Base-by-base conservation (phyloP, 345 rosid species). In the Eucalyptus dawsonii region DNA sequence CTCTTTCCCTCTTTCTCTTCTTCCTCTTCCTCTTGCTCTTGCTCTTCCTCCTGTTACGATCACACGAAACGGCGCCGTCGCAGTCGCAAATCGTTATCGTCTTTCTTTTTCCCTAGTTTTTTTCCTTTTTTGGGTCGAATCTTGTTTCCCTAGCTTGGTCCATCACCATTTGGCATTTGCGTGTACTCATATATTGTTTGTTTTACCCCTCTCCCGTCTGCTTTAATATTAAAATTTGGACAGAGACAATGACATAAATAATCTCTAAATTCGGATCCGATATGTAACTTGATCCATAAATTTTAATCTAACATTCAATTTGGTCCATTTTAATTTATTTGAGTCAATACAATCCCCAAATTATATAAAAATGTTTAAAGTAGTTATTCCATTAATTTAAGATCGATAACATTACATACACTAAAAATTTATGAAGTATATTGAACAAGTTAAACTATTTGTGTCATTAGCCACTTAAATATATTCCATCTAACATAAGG, bases 361-460 rank as follows among this genome's bases (percentile, higher is more conserved):
- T 53, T 19, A 53, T 19, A 19, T 8, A 1, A 19, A 53, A 53
- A 19, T 53, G 2, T 53, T 53, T 1, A 53, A 53, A 53, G 2
- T 53, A 0, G 0, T 53, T 19, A 53, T 19, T 53, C 2, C 4
- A 0, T 53, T 3, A 53, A 53, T 53, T 53, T 53, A 19, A 7
- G 4, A 53, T 53, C 0, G 24, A 3, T 19, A 53, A 1, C 25
- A 53, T 53, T 53, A 53, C 0, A 53, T 53, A 1, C 4, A 53
- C 5, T 53, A 8, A 53, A 53, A 53, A 0, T 21, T 53, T 53
- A 53, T 53, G 25, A 1, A 53, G 0, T 21, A 53, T 53, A 53
- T 53, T 8, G 0, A 53, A 53, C 0, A 53, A 19, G 3, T 53
- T 53, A 53, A 7, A 53, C 10, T 0, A 53, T 51, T 51, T 19